Evolutionary conservation across 805 yeast genomes (phyloP).

Genomic region (Candida oleophila): DNA sequence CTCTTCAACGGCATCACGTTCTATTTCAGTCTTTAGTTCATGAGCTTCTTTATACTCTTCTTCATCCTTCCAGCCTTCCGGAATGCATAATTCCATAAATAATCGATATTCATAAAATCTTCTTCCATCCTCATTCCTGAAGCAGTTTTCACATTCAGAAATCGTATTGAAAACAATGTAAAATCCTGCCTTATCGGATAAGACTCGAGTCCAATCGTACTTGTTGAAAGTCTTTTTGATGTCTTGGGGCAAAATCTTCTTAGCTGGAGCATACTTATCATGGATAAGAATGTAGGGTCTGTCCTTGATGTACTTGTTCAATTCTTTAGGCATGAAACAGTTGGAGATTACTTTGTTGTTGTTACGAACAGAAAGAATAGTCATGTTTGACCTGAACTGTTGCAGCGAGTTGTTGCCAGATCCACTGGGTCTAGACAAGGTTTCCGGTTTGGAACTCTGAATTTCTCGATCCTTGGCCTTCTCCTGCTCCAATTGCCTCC

Average conservation of each 20-base stretch:
- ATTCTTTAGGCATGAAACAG: constrained; percentile 46
- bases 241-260: constrained; percentile 51
- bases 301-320: constrained; percentile 49
- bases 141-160: constrained; percentile 60
- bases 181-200: constrained; percentile 65
- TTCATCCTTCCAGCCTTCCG: constrained; percentile 32
- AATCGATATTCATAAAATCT: constrained; percentile 46
- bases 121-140: constrained; percentile 58
- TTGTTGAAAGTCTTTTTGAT: constrained; percentile 56
- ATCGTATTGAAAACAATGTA: constrained; percentile 65
- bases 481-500: constrained; percentile 7
- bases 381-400: constrained; percentile 21
- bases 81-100: constrained; percentile 59
- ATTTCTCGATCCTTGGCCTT: constrained; percentile 6
- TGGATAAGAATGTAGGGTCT: constrained; percentile 59
- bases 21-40: constrained; percentile 6
- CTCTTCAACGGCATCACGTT: constrained; percentile 48
- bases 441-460: neutral
- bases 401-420: constrained; percentile 1
- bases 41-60: constrained; percentile 13
- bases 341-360: constrained; percentile 32
- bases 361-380: constrained; percentile 31
- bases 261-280: constrained; percentile 48
- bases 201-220: constrained; percentile 65
- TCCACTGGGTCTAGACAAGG: neutral